These are phyloP conservation scores for Pistacia integerrima DNA, from an alignment of 345 rosid species.

Conservation along the genomic window DNA sequence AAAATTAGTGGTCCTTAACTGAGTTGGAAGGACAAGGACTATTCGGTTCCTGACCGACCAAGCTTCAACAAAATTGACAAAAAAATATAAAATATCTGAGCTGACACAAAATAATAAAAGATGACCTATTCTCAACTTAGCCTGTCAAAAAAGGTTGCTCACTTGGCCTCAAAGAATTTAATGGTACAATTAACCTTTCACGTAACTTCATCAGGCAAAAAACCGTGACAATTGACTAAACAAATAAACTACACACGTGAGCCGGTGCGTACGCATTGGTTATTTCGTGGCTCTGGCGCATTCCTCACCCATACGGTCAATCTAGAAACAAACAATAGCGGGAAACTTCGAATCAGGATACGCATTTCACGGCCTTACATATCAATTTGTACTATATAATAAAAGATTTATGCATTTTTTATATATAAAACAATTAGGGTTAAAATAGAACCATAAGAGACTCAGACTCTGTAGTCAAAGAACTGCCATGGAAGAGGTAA, in stretches of 20 bases:
- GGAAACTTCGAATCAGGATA: slow-evolving; percentile 35
- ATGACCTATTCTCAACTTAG: too few species aligned
- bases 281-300: neutral
- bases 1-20: too few species aligned
- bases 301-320: neutral
- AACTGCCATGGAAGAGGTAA: slow-evolving; percentile 61
- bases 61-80: too few species aligned
- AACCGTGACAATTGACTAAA: neutral
- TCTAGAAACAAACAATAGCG: slow-evolving; percentile 22
- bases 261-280: neutral
- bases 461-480: neutral
- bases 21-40: neutral
- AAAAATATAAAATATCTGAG: neutral
- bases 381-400: too few species aligned
- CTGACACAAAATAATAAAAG: too few species aligned
- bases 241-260: neutral
- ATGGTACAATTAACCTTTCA: neutral
- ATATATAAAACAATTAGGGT: neutral
- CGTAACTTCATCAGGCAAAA: neutral
- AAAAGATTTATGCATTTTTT: neutral
- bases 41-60: too few species aligned
- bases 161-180: neutral
- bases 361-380: neutral
- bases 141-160: neutral
- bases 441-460: neutral